Evolutionary conservation across 176 grass and related monocot species (phyloP).

Genomic region (Aegilops umbellulata): DNA sequence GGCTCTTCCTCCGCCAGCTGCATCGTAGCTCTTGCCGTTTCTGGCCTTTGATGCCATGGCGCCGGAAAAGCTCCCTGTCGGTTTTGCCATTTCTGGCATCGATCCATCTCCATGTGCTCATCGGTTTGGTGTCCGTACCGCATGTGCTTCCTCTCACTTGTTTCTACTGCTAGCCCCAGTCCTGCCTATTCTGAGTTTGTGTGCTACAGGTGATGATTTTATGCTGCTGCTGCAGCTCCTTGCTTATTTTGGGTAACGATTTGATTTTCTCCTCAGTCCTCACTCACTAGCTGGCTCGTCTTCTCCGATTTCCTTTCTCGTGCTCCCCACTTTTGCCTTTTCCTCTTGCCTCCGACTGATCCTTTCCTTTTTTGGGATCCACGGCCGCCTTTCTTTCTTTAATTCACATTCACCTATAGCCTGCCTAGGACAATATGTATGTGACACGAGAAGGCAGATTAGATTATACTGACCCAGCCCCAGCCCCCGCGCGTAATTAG

Average conservation of each 20-base stretch:
- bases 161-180: background rate
- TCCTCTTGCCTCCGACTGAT: background rate
- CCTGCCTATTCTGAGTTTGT: background rate
- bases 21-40: slow-evolving; percentile 13
- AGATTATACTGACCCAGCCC: background rate
- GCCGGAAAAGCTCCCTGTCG: slow-evolving; percentile 5
- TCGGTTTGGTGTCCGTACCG: slow-evolving; percentile 9
- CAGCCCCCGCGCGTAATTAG: background rate
- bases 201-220: slow-evolving; percentile 48
- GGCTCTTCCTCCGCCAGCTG: background rate
- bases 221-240: slow-evolving; percentile 31
- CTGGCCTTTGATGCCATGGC: background rate
- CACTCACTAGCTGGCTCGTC: background rate
- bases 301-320: slow-evolving; percentile 14
- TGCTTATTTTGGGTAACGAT: slow-evolving; percentile 37
- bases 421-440: background rate
- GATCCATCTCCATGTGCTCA: background rate
- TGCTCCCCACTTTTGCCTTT: slow-evolving; percentile 3
- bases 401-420: background rate
- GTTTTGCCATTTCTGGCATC: slow-evolving; percentile 17
- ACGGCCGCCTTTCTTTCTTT: background rate
- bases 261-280: background rate
- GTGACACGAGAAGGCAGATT: background rate
- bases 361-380: slow-evolving; percentile 35
- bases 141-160: background rate